Evolutionary conservation across 345 rosid species (phyloP).

Genomic region (Syzygium grande): DNA sequence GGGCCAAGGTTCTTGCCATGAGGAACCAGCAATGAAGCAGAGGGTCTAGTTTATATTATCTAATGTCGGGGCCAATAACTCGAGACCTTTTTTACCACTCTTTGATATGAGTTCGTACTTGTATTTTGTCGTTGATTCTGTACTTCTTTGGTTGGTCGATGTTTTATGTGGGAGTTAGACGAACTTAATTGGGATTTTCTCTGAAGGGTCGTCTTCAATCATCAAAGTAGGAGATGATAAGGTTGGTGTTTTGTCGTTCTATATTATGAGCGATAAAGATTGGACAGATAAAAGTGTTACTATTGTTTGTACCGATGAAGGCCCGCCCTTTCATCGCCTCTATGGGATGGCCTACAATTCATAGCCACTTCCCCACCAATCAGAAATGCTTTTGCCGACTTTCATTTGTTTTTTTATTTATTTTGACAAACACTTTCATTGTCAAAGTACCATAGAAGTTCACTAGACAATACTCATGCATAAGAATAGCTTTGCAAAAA

Average conservation of each 20-base stretch:
- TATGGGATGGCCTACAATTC: not conserved
- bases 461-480: not conserved
- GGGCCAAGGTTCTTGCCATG: slow-evolving; percentile 51
- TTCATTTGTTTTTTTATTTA: not conserved
- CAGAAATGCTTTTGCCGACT: not conserved
- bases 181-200: not conserved
- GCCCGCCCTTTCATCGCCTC: not conserved
- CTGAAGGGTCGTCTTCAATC: not conserved
- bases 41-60: not conserved
- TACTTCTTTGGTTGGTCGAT: not conserved
- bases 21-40: not conserved
- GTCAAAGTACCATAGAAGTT: not conserved
- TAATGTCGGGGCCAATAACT: not conserved
- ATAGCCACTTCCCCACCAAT: not conserved
- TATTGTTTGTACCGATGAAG: not conserved
- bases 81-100: not conserved
- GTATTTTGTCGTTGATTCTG: not conserved
- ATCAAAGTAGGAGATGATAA: not conserved
- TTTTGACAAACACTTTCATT: too few relatives aligned
- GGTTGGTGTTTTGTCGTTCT: not conserved
- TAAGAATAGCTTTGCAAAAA: not conserved
- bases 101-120: not conserved
- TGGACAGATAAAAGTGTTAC: not conserved
- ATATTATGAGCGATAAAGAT: not conserved
- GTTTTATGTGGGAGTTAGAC: not conserved